phyloP scores from a whole-genome alignment of 2,329 filamentous ascomycete species.

The Penicillium psychrosexuale region DNA sequence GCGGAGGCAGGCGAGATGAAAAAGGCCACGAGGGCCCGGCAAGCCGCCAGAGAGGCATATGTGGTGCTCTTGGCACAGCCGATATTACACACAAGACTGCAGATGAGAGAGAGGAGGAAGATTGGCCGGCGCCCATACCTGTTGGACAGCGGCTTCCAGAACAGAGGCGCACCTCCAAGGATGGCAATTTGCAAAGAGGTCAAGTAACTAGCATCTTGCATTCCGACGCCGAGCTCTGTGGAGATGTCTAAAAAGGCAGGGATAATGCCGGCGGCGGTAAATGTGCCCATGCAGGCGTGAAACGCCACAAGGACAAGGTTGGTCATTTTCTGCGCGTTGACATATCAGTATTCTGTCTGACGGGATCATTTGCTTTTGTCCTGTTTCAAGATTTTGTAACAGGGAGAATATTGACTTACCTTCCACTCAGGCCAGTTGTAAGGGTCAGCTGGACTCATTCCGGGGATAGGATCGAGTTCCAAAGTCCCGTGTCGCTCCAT shows the following conservation, averaged over 20 bases:
- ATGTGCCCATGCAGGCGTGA: constrained; percentile 58
- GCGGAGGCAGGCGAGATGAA: constrained; percentile 56
- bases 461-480: constrained; percentile 54
- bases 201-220: constrained; percentile 53
- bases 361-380: background rate
- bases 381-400: background rate
- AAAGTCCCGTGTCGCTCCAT: constrained; percentile 54
- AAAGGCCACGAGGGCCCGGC: constrained; percentile 53
- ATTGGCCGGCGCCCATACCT: constrained; percentile 54
- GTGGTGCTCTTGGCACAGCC: constrained; percentile 52
- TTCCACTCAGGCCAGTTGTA: constrained; percentile 58
- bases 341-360: constrained; percentile 3
- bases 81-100: constrained; percentile 52
- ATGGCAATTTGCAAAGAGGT: constrained; percentile 56
- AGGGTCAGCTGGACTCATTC: constrained; percentile 51
- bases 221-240: constrained; percentile 47
- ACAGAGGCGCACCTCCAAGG: constrained; percentile 52
- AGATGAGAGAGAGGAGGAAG: constrained; percentile 52
- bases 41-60: constrained; percentile 51
- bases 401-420: constrained; percentile 26
- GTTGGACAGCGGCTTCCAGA: constrained; percentile 56
- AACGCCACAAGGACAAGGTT: constrained; percentile 57
- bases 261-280: constrained; percentile 56
- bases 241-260: constrained; percentile 56
- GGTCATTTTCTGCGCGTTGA: constrained; percentile 46